Evolutionary conservation across 345 rosid genomes (phyloP).

Genomic region (Moringa oleifera): DNA sequence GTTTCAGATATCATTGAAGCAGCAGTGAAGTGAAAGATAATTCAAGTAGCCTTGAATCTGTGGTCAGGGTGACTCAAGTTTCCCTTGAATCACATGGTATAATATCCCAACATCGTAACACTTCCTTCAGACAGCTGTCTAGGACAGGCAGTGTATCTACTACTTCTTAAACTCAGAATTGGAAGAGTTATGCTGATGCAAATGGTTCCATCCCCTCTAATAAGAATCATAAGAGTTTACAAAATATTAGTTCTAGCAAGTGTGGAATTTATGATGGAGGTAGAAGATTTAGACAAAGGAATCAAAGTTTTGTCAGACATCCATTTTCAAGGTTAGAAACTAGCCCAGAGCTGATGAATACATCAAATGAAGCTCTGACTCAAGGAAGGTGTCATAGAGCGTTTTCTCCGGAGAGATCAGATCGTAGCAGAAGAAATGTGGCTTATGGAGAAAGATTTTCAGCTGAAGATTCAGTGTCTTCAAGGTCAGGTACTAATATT

Average conservation of each 20-base stretch:
- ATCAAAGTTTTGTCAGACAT: conserved; percentile 9
- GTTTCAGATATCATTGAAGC: conserved; percentile 2
- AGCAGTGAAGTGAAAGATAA: background rate
- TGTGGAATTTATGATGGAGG: background rate
- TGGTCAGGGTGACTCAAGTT: background rate
- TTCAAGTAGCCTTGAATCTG: background rate
- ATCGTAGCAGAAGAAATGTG: conserved; percentile 3
- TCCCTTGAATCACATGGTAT: background rate
- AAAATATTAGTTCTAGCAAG: conserved; percentile 4
- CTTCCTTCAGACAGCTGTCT: conserved; percentile 1
- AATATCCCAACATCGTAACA: conserved; percentile 6
- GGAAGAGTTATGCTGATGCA: background rate
- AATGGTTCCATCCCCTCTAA: background rate
- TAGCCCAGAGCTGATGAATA: conserved; percentile 16
- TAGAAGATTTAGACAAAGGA: conserved; percentile 7
- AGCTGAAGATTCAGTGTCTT: background rate
- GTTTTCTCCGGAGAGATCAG: conserved; percentile 2
- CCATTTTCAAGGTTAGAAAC: conserved; percentile 15
- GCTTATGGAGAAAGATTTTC: conserved; percentile 5
- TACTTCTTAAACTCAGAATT: background rate
- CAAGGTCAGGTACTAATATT: background rate
- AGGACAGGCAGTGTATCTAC: conserved; percentile 5
- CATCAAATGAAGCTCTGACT: conserved; percentile 1
- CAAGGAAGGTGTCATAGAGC: conserved; percentile 8
- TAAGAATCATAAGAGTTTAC: background rate